Conservation (phyloP, 768 basidiomycete genomes). For the Rickenella mellea region DNA sequence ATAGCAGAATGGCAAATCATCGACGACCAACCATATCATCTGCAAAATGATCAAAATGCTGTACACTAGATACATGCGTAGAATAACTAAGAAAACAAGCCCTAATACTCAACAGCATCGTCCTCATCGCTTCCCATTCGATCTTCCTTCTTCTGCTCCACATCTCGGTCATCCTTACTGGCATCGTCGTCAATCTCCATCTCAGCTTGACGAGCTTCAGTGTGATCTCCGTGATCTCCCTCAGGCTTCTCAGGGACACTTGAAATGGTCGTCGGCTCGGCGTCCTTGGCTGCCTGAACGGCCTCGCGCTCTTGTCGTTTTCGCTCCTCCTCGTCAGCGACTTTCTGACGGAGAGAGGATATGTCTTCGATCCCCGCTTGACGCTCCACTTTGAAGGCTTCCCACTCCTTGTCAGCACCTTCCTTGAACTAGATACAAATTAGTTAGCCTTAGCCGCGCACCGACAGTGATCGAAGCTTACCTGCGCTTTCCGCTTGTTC, state of each 20-base stretch:
- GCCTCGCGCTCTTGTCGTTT: conserved; percentile 27
- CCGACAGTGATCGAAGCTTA: conserved; percentile 16
- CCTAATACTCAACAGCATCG: conserved; percentile 73
- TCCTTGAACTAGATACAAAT: conserved; percentile 38
- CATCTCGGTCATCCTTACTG: conserved; percentile 7
- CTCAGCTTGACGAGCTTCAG: conserved; percentile 13
- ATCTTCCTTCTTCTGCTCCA: conserved; percentile 11
- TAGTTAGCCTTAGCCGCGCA: conserved; percentile 1
- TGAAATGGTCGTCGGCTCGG: conserved; percentile 3
- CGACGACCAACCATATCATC: no score
- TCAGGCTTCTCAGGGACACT: background rate
- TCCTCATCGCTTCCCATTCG: conserved; percentile 53
- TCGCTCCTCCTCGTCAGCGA: conserved; percentile 52
- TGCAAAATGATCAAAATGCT: no score
- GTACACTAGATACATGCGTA: background rate
- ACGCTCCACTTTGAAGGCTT: conserved; percentile 52
- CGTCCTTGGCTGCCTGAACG: conserved; percentile 15
- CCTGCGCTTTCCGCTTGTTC: conserved; percentile 52
- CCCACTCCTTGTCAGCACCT: conserved; percentile 63
- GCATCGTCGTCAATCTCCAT: conserved; percentile 27
- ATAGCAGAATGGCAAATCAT: no score
- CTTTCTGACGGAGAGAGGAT: conserved; percentile 47
- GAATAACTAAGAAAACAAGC: no score
- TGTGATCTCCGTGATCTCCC: background rate
- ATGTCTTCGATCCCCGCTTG: conserved; percentile 51